A percentile compares a stretch with the other conserved stretches of the same genome.
Conservation (phyloP, 2,329 filamentous ascomycete genomes). For the Hypoxylon sp. region DNA sequence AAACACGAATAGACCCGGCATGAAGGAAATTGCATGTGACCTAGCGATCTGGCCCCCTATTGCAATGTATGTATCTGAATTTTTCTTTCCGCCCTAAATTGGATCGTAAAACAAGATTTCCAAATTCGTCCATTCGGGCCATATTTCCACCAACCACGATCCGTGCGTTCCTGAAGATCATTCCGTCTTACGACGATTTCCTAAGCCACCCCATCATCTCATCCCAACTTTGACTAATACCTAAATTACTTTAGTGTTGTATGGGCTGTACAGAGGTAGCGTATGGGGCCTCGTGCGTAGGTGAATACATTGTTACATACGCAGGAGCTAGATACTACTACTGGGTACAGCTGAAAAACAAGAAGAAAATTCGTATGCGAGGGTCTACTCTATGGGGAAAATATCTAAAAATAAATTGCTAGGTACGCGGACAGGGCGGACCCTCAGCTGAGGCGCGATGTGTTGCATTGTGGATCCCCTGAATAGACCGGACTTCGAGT, state of each 20-base stretch:
- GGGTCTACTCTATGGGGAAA: too few species aligned
- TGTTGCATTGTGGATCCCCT: slow-evolving; percentile 8
- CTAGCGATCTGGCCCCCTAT: slow-evolving; percentile 1
- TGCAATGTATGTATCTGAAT: not conserved
- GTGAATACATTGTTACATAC: not conserved
- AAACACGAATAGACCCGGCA: slow-evolving; percentile 17
- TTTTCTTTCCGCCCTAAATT: slow-evolving; percentile 7
- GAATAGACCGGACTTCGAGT: not conserved
- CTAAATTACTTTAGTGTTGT: not conserved
- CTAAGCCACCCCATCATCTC: slow-evolving; percentile 12
- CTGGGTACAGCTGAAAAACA: slow-evolving; percentile 1
- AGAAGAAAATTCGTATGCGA: too few species aligned
- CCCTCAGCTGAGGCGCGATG: slow-evolving; percentile 13
- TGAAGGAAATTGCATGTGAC: slow-evolving; percentile 26
- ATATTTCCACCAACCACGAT: slow-evolving; percentile 28
- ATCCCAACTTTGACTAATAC: not conserved
- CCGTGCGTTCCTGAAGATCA: slow-evolving; percentile 32
- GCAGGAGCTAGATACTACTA: not conserved
- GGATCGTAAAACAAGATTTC: slow-evolving; percentile 12
- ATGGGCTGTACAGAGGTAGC: not conserved
- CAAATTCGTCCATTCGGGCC: slow-evolving; percentile 24
- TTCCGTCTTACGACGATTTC: not conserved
- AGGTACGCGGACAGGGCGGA: slow-evolving; percentile 1
- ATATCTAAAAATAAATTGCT: slow-evolving; percentile 2
- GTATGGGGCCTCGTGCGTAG: too few species aligned